Evolutionary conservation across 768 basidiomycete species (phyloP).

Genomic region (Lactarius sanguifluus): DNA sequence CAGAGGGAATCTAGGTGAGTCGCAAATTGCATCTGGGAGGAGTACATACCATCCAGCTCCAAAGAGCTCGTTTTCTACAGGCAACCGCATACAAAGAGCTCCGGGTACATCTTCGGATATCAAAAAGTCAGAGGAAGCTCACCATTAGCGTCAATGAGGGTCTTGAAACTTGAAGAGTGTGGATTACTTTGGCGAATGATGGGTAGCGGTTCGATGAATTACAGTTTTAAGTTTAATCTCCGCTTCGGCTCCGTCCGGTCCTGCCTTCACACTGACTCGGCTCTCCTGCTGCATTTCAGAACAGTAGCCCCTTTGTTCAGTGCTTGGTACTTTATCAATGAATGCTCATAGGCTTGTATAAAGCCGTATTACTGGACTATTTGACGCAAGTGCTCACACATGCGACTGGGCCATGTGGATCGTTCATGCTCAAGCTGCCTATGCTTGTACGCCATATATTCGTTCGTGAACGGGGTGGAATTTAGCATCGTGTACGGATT

Average conservation of each 20-base stretch:
- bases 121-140: constrained; percentile 6
- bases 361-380: no score
- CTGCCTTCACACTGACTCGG: no score
- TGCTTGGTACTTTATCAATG: no score
- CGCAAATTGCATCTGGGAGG: constrained; percentile 27
- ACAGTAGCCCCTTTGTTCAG: no score
- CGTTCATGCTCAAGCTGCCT: no score
- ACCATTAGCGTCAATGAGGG: constrained; percentile 12
- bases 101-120: constrained; percentile 13
- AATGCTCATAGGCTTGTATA: no score
- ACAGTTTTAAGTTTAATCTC: neutral
- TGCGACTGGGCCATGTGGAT: no score
- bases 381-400: no score
- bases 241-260: neutral
- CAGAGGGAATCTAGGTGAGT: constrained; percentile 1
- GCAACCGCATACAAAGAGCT: constrained; percentile 1
- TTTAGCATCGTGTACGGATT: no score
- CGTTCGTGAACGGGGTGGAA: no score
- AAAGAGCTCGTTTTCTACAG: neutral
- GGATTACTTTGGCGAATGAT: neutral
- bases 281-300: no score
- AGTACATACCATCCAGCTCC: constrained; percentile 36
- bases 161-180: constrained; percentile 9
- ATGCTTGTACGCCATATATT: no score
- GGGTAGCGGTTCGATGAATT: neutral